Evolutionary conservation across 148 eudicot species (phyloP).

Genomic region (Bassia scoparia): DNA sequence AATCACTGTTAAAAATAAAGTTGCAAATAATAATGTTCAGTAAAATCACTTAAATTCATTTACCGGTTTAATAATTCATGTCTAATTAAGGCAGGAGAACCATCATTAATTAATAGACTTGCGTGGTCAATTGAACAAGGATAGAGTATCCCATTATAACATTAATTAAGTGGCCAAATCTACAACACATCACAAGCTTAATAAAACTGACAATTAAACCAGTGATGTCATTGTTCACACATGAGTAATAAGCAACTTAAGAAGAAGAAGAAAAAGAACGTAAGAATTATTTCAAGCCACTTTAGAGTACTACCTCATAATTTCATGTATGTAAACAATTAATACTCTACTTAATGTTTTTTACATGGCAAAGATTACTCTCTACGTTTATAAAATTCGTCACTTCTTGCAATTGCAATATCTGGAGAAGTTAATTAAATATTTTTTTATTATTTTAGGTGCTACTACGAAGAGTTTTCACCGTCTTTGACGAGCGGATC

Average conservation of each 20-base stretch:
- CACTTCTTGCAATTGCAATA: conserved; percentile 27
- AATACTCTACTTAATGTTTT: neutral
- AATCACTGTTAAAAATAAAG: no score
- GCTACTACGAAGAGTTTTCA: no score
- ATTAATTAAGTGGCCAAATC: conserved; percentile 33
- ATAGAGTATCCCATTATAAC: conserved; percentile 26
- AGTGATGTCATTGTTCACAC: conserved; percentile 23
- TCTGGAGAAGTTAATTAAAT: neutral
- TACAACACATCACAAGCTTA: conserved; percentile 34
- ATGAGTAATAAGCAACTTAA: neutral
- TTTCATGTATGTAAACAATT: neutral
- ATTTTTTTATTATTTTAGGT: no score
- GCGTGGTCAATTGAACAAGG: conserved; percentile 32
- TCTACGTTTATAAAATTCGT: conserved; percentile 6
- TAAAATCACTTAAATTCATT: neutral
- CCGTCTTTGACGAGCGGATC: no score
- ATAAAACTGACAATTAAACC: conserved; percentile 22
- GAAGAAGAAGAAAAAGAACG: neutral
- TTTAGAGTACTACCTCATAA: neutral
- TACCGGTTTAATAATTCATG: no score
- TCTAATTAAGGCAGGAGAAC: no score
- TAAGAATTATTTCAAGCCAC: neutral
- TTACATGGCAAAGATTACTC: conserved; percentile 20
- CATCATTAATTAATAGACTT: conserved; percentile 13
- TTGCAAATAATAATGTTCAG: no score